Conservation (phyloP, 352 stramenopile species). For the Phytophthora syringae region DNA sequence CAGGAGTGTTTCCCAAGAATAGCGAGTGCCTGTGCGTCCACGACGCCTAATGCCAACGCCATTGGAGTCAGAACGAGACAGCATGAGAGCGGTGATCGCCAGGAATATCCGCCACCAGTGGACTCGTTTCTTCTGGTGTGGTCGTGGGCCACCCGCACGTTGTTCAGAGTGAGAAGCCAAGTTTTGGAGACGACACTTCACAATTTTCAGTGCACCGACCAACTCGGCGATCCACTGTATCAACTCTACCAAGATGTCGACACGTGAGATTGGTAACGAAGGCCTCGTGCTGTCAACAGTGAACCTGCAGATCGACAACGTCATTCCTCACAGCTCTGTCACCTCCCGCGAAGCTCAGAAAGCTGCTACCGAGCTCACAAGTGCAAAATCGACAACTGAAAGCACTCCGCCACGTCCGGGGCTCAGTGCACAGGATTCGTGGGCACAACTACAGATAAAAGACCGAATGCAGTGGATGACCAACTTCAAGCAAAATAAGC, state of each 20-base stretch:
- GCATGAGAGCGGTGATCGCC: constrained; percentile 4
- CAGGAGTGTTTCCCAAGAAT: constrained; percentile 21
- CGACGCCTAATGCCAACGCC: constrained; percentile 8
- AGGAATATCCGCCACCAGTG: constrained; percentile 28
- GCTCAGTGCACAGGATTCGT: constrained; percentile 40
- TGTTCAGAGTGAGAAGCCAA: neutral
- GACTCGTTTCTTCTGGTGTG: constrained; percentile 1
- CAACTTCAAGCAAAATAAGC: constrained; percentile 74
- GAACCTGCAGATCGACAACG: constrained; percentile 59
- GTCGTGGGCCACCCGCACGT: neutral
- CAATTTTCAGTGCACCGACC: constrained; percentile 10
- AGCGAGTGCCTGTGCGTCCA: constrained; percentile 6
- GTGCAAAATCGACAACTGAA: constrained; percentile 11
- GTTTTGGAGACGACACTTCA: constrained; percentile 10
- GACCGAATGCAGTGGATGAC: constrained; percentile 70
- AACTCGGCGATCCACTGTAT: no score
- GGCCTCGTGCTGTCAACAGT: constrained; percentile 50
- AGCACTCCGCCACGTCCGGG: constrained; percentile 14
- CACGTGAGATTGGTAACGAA: constrained; percentile 15
- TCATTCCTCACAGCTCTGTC: constrained; percentile 54
- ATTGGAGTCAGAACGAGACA: constrained; percentile 26
- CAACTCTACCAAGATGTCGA: constrained; percentile 16
- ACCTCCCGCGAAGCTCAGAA: constrained; percentile 38
- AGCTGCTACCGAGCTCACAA: constrained; percentile 19
- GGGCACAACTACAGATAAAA: constrained; percentile 53